A percentile compares a stretch with the other conserved stretches of the same genome.
phyloP scores from a whole-genome alignment of 176 grass and related monocot species.

The Carex cristatella region DNA sequence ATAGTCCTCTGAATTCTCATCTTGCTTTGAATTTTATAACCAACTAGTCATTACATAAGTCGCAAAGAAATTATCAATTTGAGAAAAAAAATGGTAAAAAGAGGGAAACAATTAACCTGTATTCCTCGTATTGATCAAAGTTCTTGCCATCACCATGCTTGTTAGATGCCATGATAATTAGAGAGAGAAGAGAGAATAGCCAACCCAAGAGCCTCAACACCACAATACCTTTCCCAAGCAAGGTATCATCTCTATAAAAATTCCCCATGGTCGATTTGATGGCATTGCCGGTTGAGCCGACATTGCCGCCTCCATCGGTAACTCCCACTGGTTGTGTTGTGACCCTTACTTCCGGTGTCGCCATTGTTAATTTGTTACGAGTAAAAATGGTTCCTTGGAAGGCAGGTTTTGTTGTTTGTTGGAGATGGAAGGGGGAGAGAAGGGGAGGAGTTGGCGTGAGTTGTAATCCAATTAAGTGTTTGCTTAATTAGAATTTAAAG shows the following conservation, averaged over 20 bases:
- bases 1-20: not conserved
- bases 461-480: not conserved
- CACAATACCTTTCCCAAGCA: slow-evolving; percentile 27
- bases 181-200: slow-evolving; percentile 52
- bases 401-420: slow-evolving; percentile 10
- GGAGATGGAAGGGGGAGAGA: not conserved
- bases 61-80: not conserved
- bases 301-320: not conserved
- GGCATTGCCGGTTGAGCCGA: not conserved
- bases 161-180: slow-evolving; percentile 70
- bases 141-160: slow-evolving; percentile 44
- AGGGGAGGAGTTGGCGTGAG: slow-evolving; percentile 8
- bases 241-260: slow-evolving; percentile 50
- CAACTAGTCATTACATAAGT: not conserved
- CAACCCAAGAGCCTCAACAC: slow-evolving; percentile 37
- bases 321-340: not conserved
- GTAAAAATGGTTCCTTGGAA: not conserved
- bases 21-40: not conserved
- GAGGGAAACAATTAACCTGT: slow-evolving; percentile 19
- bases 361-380: not conserved
- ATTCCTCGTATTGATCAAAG: slow-evolving; percentile 53
- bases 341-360: not conserved
- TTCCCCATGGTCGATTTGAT: slow-evolving; percentile 31
- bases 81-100: not conserved
- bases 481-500: not conserved